Evolutionary conservation across 129 eudicot species (phyloP).

Genomic region (Arctium lappa): DNA sequence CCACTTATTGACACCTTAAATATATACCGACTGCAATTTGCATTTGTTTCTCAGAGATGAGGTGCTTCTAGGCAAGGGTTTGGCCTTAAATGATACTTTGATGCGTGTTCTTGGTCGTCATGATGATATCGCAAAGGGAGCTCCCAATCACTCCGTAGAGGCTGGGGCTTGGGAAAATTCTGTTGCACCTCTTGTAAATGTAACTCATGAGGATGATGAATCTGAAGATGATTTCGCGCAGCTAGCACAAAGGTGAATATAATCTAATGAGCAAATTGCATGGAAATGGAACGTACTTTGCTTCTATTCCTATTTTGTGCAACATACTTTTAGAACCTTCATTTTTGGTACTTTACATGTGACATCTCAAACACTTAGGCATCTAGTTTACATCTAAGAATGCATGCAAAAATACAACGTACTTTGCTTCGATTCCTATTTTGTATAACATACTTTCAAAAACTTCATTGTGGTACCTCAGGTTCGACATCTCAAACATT

Average conservation of each 20-base stretch:
- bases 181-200: slow-evolving; percentile 57
- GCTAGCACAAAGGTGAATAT: slow-evolving; percentile 54
- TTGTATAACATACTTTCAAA: neutral
- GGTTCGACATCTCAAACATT: neutral
- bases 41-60: slow-evolving; percentile 46
- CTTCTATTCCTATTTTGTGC: neutral
- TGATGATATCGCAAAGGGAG: slow-evolving; percentile 63
- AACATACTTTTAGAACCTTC: neutral
- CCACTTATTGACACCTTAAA: neutral
- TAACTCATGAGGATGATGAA: slow-evolving; percentile 72
- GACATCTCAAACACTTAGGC: neutral
- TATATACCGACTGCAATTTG: neutral
- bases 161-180: slow-evolving; percentile 23
- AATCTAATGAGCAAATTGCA: neutral
- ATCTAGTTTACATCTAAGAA: neutral
- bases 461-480: neutral
- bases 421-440: too few species aligned
- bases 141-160: slow-evolving; percentile 6
- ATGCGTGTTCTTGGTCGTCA: slow-evolving; percentile 63
- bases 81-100: slow-evolving; percentile 64
- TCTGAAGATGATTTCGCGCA: slow-evolving; percentile 70
- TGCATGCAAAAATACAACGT: neutral
- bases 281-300: neutral
- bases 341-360: neutral
- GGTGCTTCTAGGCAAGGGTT: slow-evolving; percentile 56